These are phyloP conservation scores for Naganishia albida DNA, from an alignment of 1,284 basidiomycete species.

Conservation along the genomic window DNA sequence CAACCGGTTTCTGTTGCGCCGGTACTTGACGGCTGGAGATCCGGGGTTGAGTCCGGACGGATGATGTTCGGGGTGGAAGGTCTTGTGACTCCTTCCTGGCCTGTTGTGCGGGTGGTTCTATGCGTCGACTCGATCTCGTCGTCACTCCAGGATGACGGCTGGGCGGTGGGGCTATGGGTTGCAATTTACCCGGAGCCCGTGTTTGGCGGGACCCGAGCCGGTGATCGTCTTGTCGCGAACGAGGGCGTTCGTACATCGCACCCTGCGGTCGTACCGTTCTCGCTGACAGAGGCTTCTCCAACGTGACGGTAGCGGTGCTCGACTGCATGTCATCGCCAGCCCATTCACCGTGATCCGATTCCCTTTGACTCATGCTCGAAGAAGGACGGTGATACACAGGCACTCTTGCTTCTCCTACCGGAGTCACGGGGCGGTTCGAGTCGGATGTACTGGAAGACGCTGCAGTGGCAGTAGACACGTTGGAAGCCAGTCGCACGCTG, in stretches of 20 bases:
- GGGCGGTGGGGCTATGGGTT: slow-evolving; percentile 6
- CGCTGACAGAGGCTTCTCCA: neutral
- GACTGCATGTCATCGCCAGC: neutral
- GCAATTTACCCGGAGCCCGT: neutral
- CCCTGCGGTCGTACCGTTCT: neutral
- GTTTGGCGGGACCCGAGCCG: neutral
- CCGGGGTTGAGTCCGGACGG: neutral
- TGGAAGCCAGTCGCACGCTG: neutral
- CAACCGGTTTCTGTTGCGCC: neutral
- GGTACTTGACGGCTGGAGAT: slow-evolving; percentile 7
- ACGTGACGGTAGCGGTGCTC: neutral
- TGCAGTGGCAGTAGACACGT: neutral
- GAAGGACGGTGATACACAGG: neutral
- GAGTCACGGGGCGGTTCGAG: neutral
- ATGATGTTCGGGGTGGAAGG: slow-evolving; percentile 4
- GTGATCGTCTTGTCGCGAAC: neutral
- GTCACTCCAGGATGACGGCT: neutral
- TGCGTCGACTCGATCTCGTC: slow-evolving; percentile 9
- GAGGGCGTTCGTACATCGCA: neutral
- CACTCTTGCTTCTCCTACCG: slow-evolving; percentile 1
- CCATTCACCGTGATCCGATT: slow-evolving; percentile 3
- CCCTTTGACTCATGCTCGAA: slow-evolving; percentile 4
- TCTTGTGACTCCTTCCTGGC: neutral
- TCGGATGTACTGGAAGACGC: slow-evolving; percentile 17
- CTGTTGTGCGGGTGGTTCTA: neutral